phyloP scores from a whole-genome alignment of 345 rosid species.

The Camelina sativa region DNA sequence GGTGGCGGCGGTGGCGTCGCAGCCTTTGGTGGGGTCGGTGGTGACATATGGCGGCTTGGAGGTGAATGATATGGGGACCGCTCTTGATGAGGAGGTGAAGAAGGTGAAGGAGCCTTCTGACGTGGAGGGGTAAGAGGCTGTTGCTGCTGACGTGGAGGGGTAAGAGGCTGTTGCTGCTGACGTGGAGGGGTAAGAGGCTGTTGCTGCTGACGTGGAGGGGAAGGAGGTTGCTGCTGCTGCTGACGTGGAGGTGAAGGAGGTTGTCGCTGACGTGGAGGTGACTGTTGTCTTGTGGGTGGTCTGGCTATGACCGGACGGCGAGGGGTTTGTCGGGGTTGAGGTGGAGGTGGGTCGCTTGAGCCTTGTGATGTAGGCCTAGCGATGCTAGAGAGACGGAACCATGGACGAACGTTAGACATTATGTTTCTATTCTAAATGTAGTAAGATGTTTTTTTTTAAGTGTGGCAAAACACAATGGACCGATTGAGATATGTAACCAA shows the following conservation, averaged over 20 bases:
- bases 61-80: constrained; percentile 37
- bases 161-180: constrained; percentile 5
- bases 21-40: constrained; percentile 35
- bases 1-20: constrained; percentile 21
- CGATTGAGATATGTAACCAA: constrained; percentile 15
- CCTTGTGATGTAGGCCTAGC: constrained; percentile 46
- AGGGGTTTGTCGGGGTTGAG: constrained; percentile 38
- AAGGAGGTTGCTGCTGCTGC: constrained; percentile 5
- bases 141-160: constrained; percentile 27
- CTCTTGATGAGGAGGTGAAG: constrained; percentile 41
- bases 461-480: constrained; percentile 34
- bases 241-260: constrained; percentile 34
- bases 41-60: constrained; percentile 42
- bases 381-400: constrained; percentile 48
- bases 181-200: constrained; percentile 12
- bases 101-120: constrained; percentile 33
- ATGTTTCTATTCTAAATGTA: background rate
- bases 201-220: constrained; percentile 30
- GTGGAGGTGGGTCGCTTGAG: constrained; percentile 42
- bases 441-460: constrained; percentile 7
- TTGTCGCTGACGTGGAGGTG: constrained; percentile 36
- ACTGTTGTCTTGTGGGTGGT: constrained; percentile 20
- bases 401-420: constrained; percentile 50
- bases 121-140: constrained; percentile 36
- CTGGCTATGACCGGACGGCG: constrained; percentile 35